Conservation (phyloP, 2,329 filamentous ascomycete species). For the Fusarium secorum region DNA sequence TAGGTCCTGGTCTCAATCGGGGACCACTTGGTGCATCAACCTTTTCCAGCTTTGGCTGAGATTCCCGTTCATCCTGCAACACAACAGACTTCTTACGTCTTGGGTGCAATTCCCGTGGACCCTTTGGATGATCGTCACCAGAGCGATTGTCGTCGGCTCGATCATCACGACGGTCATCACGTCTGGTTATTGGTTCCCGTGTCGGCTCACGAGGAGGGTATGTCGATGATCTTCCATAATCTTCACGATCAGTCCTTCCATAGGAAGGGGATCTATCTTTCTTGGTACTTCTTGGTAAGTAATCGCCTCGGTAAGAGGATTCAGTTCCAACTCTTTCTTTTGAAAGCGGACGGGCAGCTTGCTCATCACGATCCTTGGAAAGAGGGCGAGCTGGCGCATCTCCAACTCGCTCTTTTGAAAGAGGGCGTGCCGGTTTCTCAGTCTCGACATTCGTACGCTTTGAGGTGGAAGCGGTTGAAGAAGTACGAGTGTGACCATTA, state of each 20-base stretch:
- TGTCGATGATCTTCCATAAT: constrained; percentile 18
- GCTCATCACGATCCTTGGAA: constrained; percentile 46
- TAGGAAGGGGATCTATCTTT: constrained; percentile 45
- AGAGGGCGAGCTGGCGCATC: constrained; percentile 39
- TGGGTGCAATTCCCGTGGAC: constrained; percentile 39
- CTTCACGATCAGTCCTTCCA: constrained; percentile 37
- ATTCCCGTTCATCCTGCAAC: constrained; percentile 47
- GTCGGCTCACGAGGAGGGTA: constrained; percentile 20
- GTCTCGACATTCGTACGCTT: constrained; percentile 44
- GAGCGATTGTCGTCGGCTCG: constrained; percentile 46
- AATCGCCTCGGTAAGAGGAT: constrained; percentile 39
- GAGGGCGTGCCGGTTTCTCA: constrained; percentile 39
- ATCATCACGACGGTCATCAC: constrained; percentile 42
- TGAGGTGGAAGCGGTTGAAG: constrained; percentile 41
- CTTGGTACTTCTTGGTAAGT: constrained; percentile 40
- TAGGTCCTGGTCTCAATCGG: constrained; percentile 48
- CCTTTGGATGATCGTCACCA: constrained; percentile 50
- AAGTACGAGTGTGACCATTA: constrained; percentile 33
- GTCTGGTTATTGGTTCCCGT: constrained; percentile 19
- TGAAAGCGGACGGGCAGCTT: constrained; percentile 43
- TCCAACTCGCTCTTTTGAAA: constrained; percentile 45
- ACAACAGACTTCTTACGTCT: constrained; percentile 48
- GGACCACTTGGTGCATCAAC: constrained; percentile 29
- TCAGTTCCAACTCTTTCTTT: constrained; percentile 41
- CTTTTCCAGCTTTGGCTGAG: constrained; percentile 38